phyloP scores from a whole-genome alignment of 2,329 filamentous ascomycete species.

The Aspergillus alliaceus region DNA sequence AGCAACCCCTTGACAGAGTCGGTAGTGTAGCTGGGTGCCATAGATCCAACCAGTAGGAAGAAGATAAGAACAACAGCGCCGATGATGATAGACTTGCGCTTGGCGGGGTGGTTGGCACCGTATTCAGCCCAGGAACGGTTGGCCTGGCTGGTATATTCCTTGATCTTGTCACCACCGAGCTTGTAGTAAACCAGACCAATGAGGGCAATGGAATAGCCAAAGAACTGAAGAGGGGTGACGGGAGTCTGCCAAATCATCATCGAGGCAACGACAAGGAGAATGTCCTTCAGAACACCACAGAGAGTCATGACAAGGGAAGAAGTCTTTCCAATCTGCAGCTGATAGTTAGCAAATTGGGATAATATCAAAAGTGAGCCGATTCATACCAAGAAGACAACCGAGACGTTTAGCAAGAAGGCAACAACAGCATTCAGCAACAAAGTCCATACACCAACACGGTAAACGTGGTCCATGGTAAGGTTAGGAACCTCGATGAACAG shows the following conservation, averaged over 20 bases:
- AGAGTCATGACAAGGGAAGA: constrained; percentile 83
- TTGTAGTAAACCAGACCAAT: constrained; percentile 67
- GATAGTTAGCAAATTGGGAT: not conserved
- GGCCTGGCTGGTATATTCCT: constrained; percentile 71
- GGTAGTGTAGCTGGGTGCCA: constrained; percentile 56
- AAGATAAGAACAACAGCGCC: constrained; percentile 65
- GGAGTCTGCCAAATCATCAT: constrained; percentile 76
- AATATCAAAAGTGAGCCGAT: not conserved
- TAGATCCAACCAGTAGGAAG: constrained; percentile 63
- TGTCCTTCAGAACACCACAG: constrained; percentile 84
- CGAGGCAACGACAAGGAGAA: constrained; percentile 74
- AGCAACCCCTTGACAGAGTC: constrained; percentile 38
- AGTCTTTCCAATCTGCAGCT: constrained; percentile 75
- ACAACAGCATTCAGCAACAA: constrained; percentile 73
- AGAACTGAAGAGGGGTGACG: constrained; percentile 68
- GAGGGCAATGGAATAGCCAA: constrained; percentile 75
- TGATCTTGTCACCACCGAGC: constrained; percentile 74
- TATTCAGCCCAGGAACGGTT: constrained; percentile 84
- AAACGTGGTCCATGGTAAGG: constrained; percentile 66
- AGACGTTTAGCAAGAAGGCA: constrained; percentile 78
- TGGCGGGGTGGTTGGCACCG: constrained; percentile 70
- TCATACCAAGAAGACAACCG: constrained; percentile 81
- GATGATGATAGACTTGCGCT: constrained; percentile 76
- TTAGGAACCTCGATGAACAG: constrained; percentile 66
- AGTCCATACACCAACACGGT: constrained; percentile 63